Evolutionary conservation across 345 rosid genomes (phyloP), one percentile per base, ranked within the genome.

Genomic region (Salix koriyanagi): DNA sequence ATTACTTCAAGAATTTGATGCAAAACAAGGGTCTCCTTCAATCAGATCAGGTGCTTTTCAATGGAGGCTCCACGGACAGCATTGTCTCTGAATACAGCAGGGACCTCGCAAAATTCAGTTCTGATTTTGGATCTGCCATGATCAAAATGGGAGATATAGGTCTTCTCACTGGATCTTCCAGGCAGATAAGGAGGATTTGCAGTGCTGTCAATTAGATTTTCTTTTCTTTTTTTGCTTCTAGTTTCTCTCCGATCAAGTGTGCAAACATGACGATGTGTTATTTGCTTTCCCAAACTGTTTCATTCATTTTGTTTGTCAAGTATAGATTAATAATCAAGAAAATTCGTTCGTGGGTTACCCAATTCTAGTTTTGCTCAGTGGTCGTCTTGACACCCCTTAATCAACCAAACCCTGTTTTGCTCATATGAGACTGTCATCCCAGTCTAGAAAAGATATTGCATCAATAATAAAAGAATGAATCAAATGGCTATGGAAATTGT

Each of bases 121-220:
- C 84, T 3, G 89, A 86, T 79, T 88, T 60, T 7, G 79, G 65
- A 16, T 72, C 85, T 56, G 89, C 90, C 34, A 88, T 86, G 90
- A 76, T 86, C 62, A 88, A 83, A 58, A 88, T 86, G 90, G 90
- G 87, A 69, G 79, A 88, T 66, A 81, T 88, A 12, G 67, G 74
- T 32, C 73, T 87, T 28, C 83, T 83, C 7, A 84, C 86, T 1
- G 87, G 86, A 25, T 58, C 88, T 52, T 77, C 81, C 14, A 79
- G 91, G 18, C 68, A 81, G 71, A 82, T 85, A 56, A 78, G 87
- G 14, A 83, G 76, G 70, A 70, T 79, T 6, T 85, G 88, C 84
- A 72, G 69, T 46, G 82, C 66, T 25, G 76, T 79, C 61, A 87
- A 87, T 44, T 87, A 79, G 77, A 66, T 56, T 28, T 13, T 6